Base-by-base conservation (phyloP, 176 grass and related monocot genomes). In the Phoenix roebelenii region DNA sequence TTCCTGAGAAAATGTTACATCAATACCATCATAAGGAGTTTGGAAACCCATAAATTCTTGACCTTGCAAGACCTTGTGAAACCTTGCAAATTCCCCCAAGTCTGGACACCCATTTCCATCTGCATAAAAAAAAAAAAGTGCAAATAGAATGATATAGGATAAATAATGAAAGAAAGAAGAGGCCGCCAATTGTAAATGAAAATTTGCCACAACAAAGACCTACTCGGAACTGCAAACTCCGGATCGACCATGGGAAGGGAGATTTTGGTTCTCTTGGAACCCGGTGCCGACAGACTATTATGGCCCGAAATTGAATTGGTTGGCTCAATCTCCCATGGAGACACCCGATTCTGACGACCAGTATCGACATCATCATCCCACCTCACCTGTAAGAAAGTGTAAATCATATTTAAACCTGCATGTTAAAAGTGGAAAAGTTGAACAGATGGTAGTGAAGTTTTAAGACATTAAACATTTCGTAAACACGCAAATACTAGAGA, bases 21-120 rank as follows among this genome's bases (percentile, higher is more conserved):
- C 70, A 82, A 72, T 53, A 59, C 69, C 77, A 48, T 67, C 66
- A 65, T 70, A 73, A 18, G 24, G 75, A 51, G 87, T 72, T 74
- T 59, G 73, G 55, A 85, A 78, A 78, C 84, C 81, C 26, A 69
- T 49, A 58, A 83, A 84, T 98, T 98, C 93, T 98, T 98, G 93
- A 98, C 93, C 93, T 98, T 98, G 93, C 87, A 98, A 98, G 93
- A 98, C 93, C 93, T 88, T 97, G 78, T 77, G 77, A 80, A 87
- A 90, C 83, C 83, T 79, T 60, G 80, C 54, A 78, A 86, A 80
- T 74, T 79, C 80, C 52, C 0, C 65, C 65, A 71, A 87, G 77
- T 87, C 83, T 66, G 70, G 76, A 82, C 73, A 82, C 75, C 76
- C 64, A 68, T 52, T 95, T 84, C 80, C 86, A 90, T 63, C 91